Percentiles rank a stretch among this genome's conserved stretches.
Conservation (phyloP, 306 rosid genomes). For the Vigna unguiculata region DNA sequence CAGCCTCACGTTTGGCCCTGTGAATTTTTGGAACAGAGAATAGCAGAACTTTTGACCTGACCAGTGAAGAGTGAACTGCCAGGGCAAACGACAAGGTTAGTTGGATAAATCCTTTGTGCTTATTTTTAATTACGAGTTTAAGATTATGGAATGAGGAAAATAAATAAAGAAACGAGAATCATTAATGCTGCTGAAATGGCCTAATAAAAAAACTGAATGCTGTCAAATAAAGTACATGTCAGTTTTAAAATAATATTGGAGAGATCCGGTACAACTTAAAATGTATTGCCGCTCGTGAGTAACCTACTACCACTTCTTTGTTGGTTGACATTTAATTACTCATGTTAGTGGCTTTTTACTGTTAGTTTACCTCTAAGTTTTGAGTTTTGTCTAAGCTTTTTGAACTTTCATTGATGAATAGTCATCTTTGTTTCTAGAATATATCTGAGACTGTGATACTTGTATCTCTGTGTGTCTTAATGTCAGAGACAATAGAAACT, state of each 20-base stretch:
- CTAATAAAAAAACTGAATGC: conserved; percentile 18
- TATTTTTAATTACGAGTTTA: conserved; percentile 40
- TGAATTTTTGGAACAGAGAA: conserved; percentile 56
- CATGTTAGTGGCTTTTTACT: conserved; percentile 47
- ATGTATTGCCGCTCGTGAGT: conserved; percentile 68
- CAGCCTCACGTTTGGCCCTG: conserved; percentile 40
- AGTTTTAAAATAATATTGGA: conserved; percentile 43
- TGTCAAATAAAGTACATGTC: conserved; percentile 16
- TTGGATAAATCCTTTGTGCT: conserved; percentile 44
- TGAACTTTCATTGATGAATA: conserved; percentile 38
- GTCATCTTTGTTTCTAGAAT: conserved; percentile 34
- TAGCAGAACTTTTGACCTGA: conserved; percentile 51
- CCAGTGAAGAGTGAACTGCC: conserved; percentile 53
- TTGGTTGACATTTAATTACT: conserved; percentile 75
- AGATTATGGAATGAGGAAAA: conserved; percentile 39
- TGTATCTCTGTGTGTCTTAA: conserved; percentile 42
- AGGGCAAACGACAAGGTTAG: conserved; percentile 62
- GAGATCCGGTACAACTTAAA: conserved; percentile 55
- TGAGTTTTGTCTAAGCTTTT: conserved; percentile 43
- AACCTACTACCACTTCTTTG: conserved; percentile 73
- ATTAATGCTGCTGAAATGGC: conserved; percentile 35
- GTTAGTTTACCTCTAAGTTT: conserved; percentile 44
- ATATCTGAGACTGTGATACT: conserved; percentile 38
- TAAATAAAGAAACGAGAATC: conserved; percentile 23
- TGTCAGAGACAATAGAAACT: conserved; percentile 39